phyloP scores from a whole-genome alignment of 768 basidiomycete species.

The Megacollybia marginata region DNA sequence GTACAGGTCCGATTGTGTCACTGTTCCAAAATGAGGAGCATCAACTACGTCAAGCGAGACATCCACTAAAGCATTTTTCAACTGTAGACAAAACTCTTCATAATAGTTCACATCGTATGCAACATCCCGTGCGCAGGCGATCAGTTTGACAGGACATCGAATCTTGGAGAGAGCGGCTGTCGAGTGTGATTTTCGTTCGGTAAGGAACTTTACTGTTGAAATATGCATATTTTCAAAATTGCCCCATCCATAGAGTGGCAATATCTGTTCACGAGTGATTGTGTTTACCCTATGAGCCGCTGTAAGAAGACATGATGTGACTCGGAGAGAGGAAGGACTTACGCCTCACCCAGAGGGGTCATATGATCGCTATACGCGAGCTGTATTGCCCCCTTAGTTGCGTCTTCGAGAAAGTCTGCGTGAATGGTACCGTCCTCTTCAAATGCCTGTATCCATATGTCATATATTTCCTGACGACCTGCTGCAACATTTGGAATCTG shows the following conservation, averaged over 20 bases:
- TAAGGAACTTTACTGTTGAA: conserved; percentile 3
- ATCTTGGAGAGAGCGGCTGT: conserved; percentile 6
- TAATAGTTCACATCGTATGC: conserved; percentile 12
- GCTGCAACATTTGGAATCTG: conserved; percentile 1
- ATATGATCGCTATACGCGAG: conserved; percentile 6
- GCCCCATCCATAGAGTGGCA: too few relatives aligned
- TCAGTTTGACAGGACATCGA: conserved; percentile 14
- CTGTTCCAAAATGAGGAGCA: conserved; percentile 15
- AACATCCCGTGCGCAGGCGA: conserved; percentile 19
- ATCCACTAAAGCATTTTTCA: conserved; percentile 14
- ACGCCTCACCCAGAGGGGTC: conserved; percentile 4
- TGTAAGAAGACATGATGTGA: not conserved
- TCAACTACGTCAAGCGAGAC: conserved; percentile 9
- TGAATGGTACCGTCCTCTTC: not conserved
- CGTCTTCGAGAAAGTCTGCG: conserved; percentile 4
- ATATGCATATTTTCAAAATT: conserved; percentile 2
- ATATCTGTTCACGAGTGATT: conserved; percentile 1
- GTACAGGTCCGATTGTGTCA: conserved; percentile 4
- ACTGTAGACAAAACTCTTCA: conserved; percentile 9
- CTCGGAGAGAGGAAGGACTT: not conserved
- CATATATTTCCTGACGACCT: conserved; percentile 8
- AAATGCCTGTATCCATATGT: conserved; percentile 5
- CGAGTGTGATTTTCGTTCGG: not conserved
- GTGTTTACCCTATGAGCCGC: not conserved
- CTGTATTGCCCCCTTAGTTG: conserved; percentile 8